phyloP scores from a whole-genome alignment of 345 rosid species.

The Lepidium sativum region DNA sequence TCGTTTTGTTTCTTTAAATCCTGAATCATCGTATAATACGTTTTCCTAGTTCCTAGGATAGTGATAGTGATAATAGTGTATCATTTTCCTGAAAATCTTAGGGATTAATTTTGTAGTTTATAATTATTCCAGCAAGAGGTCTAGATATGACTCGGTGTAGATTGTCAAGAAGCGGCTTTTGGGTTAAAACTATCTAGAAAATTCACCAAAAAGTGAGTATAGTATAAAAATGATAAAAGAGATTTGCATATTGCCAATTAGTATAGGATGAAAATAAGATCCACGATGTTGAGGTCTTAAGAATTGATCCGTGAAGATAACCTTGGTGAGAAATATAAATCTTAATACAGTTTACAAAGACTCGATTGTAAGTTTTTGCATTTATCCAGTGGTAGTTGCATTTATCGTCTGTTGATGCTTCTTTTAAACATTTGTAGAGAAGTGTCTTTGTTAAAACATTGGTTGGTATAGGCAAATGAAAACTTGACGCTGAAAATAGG shows the following conservation, averaged over 20 bases:
- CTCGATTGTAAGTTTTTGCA: too few species aligned
- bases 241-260: not conserved
- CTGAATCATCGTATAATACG: too few species aligned
- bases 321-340: not conserved
- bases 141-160: not conserved
- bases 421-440: too few species aligned
- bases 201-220: not conserved
- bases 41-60: too few species aligned
- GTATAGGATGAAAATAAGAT: not conserved
- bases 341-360: not conserved
- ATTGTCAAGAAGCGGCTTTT: not conserved
- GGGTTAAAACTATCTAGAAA: not conserved
- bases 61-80: too few species aligned
- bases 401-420: not conserved
- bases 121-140: not conserved
- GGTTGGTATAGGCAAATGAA: conserved; percentile 16
- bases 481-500: not conserved
- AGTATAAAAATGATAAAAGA: not conserved
- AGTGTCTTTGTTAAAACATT: conserved; percentile 5
- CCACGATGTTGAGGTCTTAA: not conserved
- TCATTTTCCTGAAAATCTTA: not conserved
- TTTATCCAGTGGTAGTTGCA: not conserved
- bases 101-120: not conserved
- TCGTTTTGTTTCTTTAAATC: not conserved
- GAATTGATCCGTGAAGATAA: not conserved